Conservation (phyloP, 2,329 filamentous ascomycete genomes). For the Calonectria pteridis region DNA sequence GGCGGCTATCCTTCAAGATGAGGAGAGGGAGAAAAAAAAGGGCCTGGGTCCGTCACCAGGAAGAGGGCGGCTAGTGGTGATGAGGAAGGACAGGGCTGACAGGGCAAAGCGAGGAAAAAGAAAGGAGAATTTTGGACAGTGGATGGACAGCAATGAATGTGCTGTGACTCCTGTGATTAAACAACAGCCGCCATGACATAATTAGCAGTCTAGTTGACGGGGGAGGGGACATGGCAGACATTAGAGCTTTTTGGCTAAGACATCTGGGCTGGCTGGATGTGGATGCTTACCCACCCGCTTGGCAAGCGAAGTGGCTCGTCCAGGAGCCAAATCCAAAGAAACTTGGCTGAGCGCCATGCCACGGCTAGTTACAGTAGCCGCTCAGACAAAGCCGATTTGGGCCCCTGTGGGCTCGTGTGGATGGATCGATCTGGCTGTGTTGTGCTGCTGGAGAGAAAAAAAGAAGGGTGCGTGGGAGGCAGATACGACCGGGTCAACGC, state of each 20-base stretch:
- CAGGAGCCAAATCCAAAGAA: slow-evolving; percentile 5
- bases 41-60: neutral
- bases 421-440: slow-evolving; percentile 4
- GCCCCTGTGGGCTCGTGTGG: neutral
- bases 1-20: neutral
- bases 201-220: neutral
- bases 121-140: slow-evolving; percentile 7
- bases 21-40: neutral
- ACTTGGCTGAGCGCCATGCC: slow-evolving; percentile 7
- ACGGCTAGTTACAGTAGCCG: slow-evolving; percentile 14
- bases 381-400: neutral
- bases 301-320: slow-evolving; percentile 7
- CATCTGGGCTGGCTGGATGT: slow-evolving; percentile 7
- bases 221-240: neutral
- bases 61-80: neutral
- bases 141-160: neutral
- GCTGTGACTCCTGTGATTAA: slow-evolving; percentile 6
- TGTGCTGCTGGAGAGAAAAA: neutral
- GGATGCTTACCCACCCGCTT: slow-evolving; percentile 6
- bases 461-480: neutral
- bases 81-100: neutral
- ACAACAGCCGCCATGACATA: slow-evolving; percentile 10
- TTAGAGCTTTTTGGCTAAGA: slow-evolving; percentile 15
- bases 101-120: neutral
- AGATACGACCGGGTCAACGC: slow-evolving; percentile 32